Evolutionary conservation across 2,329 filamentous ascomycete genomes (phyloP), one percentile per base, ranked within the genome.

Genomic region (Ophiostoma sp.): DNA sequence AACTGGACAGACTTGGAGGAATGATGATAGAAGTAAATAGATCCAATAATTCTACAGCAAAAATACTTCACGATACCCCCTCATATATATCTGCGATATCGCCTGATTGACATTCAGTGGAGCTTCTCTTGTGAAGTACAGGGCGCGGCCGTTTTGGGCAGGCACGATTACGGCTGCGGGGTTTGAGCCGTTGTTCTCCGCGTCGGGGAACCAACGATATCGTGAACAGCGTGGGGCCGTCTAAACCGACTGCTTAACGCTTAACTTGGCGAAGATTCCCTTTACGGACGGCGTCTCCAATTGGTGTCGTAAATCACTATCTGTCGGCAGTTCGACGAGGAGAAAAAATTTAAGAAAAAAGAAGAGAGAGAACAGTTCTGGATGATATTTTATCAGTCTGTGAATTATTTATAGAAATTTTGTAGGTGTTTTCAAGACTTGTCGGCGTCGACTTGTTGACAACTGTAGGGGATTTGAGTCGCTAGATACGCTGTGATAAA

Each of bases 151-250:
- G 28, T 3, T 25, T 15, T 45, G 63, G 45, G 45, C 17, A 69
- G 66, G 66, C 66, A 52, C 57, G 28, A 17, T 11, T 31, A 11
- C 22, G 22, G 36, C 45, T 70, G 68, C 68, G 66, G 66, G 66
- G 66, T 69, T 55, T 31, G n/a, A 52, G 66, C 45, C 66, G 45
- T 3, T 39, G 48, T 39, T 69, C 45, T 55, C 31, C 45, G 66
- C 36, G 7, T 36, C 17, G 64, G 42, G 42, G 25, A 31, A 48
- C 42, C 42, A 48, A 48, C 42, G 42, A 48, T 48, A 48, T 19
- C 15, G 42, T 48, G 42, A 48, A 48, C 12, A 17, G 15, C 42
- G 15, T 48, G 42, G 42, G 42, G 5, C 42, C 42, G 42, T 8
- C 33, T 36, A 36, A 8, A 8, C 33, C 33, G 33, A 4, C 33